A percentile compares a stretch with the other conserved stretches of the same genome.
phyloP scores from a whole-genome alignment of 2,329 filamentous ascomycete species.

The Ceratocystis albifundus region DNA sequence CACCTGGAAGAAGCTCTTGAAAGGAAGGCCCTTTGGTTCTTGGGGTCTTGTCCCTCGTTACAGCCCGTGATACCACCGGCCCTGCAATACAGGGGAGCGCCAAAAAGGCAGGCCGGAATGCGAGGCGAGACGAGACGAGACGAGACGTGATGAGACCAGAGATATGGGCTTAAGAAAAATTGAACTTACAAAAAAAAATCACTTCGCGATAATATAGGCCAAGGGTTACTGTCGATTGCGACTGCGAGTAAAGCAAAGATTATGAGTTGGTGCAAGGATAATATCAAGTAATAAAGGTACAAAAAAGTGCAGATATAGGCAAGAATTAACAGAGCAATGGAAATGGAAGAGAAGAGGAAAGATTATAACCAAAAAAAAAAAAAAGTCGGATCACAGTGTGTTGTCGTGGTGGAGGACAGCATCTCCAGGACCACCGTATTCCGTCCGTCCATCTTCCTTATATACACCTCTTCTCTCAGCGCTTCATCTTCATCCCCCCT shows the following conservation, averaged over 20 bases:
- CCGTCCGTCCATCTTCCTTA: not conserved
- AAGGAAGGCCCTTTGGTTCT: too few relatives aligned
- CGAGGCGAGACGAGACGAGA: slow-evolving; percentile 1
- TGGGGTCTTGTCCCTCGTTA: not conserved
- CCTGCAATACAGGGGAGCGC: slow-evolving; percentile 1
- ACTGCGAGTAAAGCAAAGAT: not conserved
- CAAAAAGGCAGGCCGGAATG: not conserved
- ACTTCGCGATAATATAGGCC: not conserved
- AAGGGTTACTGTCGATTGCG: not conserved
- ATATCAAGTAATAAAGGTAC: not conserved
- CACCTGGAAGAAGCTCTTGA: too few relatives aligned
- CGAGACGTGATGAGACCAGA: too few relatives aligned
- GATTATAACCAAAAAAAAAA: not conserved
- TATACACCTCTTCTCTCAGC: not conserved
- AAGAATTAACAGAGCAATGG: not conserved
- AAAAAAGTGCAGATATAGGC: not conserved
- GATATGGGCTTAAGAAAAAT: not conserved
- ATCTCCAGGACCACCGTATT: not conserved
- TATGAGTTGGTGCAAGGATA: not conserved
- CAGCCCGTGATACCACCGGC: not conserved
- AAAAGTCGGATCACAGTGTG: not conserved
- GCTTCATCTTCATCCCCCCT: not conserved
- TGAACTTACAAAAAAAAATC: slow-evolving; percentile 7
- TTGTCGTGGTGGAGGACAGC: not conserved
- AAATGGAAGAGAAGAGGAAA: not conserved